These are phyloP conservation scores for Salvia rosmarinus DNA, from an alignment of 257 asterid genomes.

Conservation along the genomic window DNA sequence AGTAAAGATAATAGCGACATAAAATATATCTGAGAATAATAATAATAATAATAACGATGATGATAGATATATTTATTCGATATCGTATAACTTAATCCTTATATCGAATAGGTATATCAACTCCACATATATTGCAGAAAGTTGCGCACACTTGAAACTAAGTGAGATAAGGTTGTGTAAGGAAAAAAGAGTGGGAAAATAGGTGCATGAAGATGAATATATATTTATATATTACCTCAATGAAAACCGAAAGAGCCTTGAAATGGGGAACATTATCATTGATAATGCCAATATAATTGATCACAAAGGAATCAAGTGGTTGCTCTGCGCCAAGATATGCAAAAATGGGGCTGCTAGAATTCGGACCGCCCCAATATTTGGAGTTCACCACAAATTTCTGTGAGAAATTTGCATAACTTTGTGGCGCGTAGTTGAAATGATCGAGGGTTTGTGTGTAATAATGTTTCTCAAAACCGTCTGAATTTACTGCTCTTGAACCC, in stretches of 20 bases:
- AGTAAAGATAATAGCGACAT: too few species aligned
- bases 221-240: conserved; percentile 58
- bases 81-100: too few species aligned
- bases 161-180: too few species aligned
- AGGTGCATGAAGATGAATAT: too few species aligned
- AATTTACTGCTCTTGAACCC: too few species aligned
- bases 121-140: too few species aligned
- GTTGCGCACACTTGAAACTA: too few species aligned
- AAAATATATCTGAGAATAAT: not conserved
- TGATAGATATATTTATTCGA: not conserved
- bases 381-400: conserved; percentile 57
- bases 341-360: conserved; percentile 53
- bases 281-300: conserved; percentile 42
- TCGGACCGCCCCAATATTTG: conserved; percentile 58
- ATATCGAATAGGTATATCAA: too few species aligned
- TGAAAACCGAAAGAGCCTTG: conserved; percentile 64
- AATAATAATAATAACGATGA: too few species aligned
- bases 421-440: conserved; percentile 69
- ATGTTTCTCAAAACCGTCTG: conserved; percentile 39
- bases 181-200: too few species aligned
- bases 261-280: conserved; percentile 60
- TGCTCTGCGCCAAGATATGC: conserved; percentile 74
- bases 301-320: conserved; percentile 44
- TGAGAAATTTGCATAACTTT: conserved; percentile 55
- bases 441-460: conserved; percentile 68